Evolutionary conservation across 2,329 filamentous ascomycete species (phyloP).

Genomic region (Fusarium bulbicola): DNA sequence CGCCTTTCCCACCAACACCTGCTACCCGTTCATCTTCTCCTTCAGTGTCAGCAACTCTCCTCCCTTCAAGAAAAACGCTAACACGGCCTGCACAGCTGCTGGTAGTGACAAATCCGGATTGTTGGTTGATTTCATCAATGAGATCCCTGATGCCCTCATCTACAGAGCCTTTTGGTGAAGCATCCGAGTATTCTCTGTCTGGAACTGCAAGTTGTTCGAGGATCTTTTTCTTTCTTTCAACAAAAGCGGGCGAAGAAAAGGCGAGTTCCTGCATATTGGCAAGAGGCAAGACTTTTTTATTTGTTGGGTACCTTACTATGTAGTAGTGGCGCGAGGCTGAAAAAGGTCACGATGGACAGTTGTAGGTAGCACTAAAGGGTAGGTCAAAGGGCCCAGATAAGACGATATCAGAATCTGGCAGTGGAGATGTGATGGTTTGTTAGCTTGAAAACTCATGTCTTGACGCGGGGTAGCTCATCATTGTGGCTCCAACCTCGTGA

Average conservation of each 20-base stretch:
- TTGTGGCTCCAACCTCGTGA: conserved; percentile 37
- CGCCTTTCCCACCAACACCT: conserved; percentile 84
- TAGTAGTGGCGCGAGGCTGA: conserved; percentile 36
- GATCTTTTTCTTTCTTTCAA: conserved; percentile 75
- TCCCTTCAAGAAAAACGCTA: conserved; percentile 87
- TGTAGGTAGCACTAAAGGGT: conserved; percentile 6
- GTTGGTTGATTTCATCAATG: conserved; percentile 79
- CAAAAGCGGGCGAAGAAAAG: conserved; percentile 55
- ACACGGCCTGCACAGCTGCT: conserved; percentile 91
- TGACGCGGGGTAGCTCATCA: conserved; percentile 40
- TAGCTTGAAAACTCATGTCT: conserved; percentile 19
- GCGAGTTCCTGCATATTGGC: conserved; percentile 45
- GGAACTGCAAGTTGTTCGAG: conserved; percentile 75
- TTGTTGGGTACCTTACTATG: conserved; percentile 4
- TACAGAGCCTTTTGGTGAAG: conserved; percentile 88
- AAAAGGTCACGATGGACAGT: conserved; percentile 23
- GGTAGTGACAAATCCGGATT: conserved; percentile 84
- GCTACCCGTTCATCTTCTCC: conserved; percentile 53
- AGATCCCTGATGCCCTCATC: conserved; percentile 81
- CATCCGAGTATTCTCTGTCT: conserved; percentile 77
- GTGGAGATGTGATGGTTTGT: conserved; percentile 8
- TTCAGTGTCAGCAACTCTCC: conserved; percentile 50
- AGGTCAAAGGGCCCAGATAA: conserved; percentile 14
- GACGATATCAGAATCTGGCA: conserved; percentile 3
- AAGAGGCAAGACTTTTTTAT: conserved; percentile 27